Percentiles rank a stretch among this genome's conserved stretches.
These are phyloP conservation scores for Sporothrix brasiliensis DNA, from an alignment of 2,329 filamentous ascomycete species.

Conservation along the genomic window DNA sequence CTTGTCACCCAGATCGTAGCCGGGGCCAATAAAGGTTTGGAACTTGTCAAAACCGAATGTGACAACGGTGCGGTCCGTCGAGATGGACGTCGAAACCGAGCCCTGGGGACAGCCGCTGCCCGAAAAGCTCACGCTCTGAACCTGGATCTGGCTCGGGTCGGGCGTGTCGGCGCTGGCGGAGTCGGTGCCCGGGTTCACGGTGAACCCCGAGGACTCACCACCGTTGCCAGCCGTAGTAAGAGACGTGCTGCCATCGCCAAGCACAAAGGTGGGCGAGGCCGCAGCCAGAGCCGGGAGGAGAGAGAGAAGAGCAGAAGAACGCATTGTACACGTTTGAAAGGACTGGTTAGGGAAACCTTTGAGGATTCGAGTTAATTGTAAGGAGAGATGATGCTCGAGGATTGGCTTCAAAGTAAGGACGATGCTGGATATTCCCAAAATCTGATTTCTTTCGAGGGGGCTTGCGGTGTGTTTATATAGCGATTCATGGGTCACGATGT, in stretches of 20 bases:
- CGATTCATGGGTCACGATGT: not conserved
- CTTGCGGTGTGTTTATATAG: not conserved
- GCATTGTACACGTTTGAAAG: conserved; percentile 40
- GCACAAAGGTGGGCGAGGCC: conserved; percentile 43
- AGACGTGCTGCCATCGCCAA: conserved; percentile 36
- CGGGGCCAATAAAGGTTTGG: conserved; percentile 54
- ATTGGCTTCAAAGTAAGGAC: not conserved
- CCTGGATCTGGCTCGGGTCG: conserved; percentile 48
- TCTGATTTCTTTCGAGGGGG: not conserved
- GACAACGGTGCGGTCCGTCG: conserved; percentile 48
- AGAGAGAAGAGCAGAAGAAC: conserved; percentile 42
- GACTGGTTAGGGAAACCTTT: not conserved
- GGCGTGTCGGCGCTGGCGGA: conserved; percentile 42
- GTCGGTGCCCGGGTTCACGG: conserved; percentile 35
- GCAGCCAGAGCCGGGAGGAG: conserved; percentile 43
- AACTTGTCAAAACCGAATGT: conserved; percentile 53
- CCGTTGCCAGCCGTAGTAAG: not conserved
- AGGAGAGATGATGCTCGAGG: not conserved
- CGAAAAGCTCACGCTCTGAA: conserved; percentile 47
- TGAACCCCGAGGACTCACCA: not conserved
- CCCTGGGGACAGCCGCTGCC: conserved; percentile 52
- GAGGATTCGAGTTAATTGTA: not conserved
- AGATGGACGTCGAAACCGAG: conserved; percentile 43
- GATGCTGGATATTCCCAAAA: not conserved
- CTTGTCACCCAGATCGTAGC: conserved; percentile 43